A percentile compares a stretch with the other conserved stretches of the same genome.
Conservation (phyloP, 768 basidiomycete species). For the Clitopilus passeckerianus region DNA sequence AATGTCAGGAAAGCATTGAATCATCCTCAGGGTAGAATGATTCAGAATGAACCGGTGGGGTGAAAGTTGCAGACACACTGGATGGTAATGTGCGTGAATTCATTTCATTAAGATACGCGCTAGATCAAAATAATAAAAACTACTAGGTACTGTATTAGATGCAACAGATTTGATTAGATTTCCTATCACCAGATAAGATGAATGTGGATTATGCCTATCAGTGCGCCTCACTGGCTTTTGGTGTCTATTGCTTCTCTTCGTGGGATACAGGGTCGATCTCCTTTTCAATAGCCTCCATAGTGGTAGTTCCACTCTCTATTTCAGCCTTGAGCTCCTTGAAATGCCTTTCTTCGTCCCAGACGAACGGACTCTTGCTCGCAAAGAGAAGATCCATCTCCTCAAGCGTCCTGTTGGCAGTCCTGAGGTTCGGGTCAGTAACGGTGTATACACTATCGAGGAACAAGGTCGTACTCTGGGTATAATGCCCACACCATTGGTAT, state of each 20-base stretch:
- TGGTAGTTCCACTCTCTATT: conserved; percentile 16
- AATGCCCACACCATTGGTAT: conserved; percentile 41
- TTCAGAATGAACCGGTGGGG: too few species aligned
- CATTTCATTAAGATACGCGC: too few species aligned
- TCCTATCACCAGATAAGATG: too few species aligned
- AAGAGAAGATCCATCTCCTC: conserved; percentile 42
- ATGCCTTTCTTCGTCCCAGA: conserved; percentile 38
- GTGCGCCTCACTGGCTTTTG: background rate
- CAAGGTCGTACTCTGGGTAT: conserved; percentile 32
- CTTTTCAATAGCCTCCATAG: conserved; percentile 10
- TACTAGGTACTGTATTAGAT: too few species aligned
- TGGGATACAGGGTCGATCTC: background rate
- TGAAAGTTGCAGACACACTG: too few species aligned
- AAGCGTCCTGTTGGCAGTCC: conserved; percentile 34
- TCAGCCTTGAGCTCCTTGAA: conserved; percentile 30
- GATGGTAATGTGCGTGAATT: too few species aligned
- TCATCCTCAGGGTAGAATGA: too few species aligned
- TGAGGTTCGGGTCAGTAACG: background rate
- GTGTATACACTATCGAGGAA: background rate
- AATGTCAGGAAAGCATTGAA: too few species aligned
- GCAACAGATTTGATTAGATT: too few species aligned
- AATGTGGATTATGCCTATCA: too few species aligned
- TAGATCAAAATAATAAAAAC: too few species aligned
- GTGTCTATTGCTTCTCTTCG: background rate
- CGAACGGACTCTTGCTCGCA: conserved; percentile 36